A percentile compares a stretch with the other conserved stretches of the same genome.
phyloP scores from a whole-genome alignment of 2,329 filamentous ascomycete species.

The Penicillium concentricum region DNA sequence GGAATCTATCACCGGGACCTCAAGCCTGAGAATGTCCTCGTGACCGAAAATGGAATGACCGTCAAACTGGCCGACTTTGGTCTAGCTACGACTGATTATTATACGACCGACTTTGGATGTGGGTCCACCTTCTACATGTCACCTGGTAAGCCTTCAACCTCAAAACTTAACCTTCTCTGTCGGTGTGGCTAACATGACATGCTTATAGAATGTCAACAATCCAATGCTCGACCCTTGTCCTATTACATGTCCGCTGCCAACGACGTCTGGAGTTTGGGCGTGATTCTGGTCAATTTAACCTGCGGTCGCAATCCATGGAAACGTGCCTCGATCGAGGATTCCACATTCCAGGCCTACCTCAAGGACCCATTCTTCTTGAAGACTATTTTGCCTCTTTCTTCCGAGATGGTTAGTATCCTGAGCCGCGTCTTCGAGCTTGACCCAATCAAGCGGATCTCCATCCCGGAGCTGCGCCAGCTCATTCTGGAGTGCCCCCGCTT shows the following conservation, averaged over 20 bases:
- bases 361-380: slow-evolving; percentile 84
- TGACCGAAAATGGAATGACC: slow-evolving; percentile 81
- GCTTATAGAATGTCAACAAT: slow-evolving; percentile 80
- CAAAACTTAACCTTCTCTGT: neutral
- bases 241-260: slow-evolving; percentile 92
- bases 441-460: slow-evolving; percentile 76
- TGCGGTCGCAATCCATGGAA: slow-evolving; percentile 99
- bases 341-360: slow-evolving; percentile 88
- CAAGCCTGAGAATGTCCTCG: slow-evolving; percentile 97
- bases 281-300: slow-evolving; percentile 94
- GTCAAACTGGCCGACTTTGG: slow-evolving; percentile 98
- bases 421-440: slow-evolving; percentile 83
- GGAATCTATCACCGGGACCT: slow-evolving; percentile 97
- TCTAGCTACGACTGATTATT: slow-evolving; percentile 78
- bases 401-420: slow-evolving; percentile 85
- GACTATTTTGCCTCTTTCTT: slow-evolving; percentile 86
- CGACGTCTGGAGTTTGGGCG: slow-evolving; percentile 97
- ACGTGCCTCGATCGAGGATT: slow-evolving; percentile 87
- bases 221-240: slow-evolving; percentile 65
- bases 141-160: slow-evolving; percentile 68
- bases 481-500: slow-evolving; percentile 76
- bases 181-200: slow-evolving; percentile 24
- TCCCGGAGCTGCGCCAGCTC: slow-evolving; percentile 73
- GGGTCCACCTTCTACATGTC: slow-evolving; percentile 99
- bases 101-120: slow-evolving; percentile 93